Evolutionary conservation across 768 basidiomycete genomes (phyloP).

Genomic region (Chalciporus pseudorubinellus): DNA sequence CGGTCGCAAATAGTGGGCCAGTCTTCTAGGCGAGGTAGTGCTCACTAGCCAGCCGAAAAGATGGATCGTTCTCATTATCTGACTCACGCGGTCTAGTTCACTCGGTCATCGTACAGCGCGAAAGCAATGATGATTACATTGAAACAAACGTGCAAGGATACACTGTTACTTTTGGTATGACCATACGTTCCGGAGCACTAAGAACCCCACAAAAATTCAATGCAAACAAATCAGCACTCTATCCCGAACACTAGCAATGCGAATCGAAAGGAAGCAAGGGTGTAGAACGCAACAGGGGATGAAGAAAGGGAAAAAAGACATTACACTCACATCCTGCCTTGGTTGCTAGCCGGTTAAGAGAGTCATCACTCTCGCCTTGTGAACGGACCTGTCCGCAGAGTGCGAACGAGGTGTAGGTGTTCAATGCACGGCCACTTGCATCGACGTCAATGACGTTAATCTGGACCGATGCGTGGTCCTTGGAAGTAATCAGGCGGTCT

Average conservation of each 20-base stretch:
- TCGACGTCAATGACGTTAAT: slow-evolving; percentile 95
- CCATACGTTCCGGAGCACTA: slow-evolving; percentile 97
- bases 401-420: slow-evolving; percentile 86
- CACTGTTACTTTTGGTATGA: slow-evolving; percentile 80
- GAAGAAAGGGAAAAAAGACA: neutral
- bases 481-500: slow-evolving; percentile 98
- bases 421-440: slow-evolving; percentile 74
- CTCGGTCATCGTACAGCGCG: slow-evolving; percentile 2
- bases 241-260: neutral
- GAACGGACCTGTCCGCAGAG: slow-evolving; percentile 93
- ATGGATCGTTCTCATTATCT: neutral
- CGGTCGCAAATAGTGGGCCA: no score
- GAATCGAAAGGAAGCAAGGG: neutral
- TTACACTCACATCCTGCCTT: slow-evolving; percentile 83
- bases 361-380: slow-evolving; percentile 95
- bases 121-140: slow-evolving; percentile 15
- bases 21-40: neutral
- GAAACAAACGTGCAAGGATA: slow-evolving; percentile 14
- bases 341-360: slow-evolving; percentile 93
- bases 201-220: slow-evolving; percentile 1
- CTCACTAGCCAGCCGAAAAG: neutral
- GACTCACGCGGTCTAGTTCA: neutral
- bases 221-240: slow-evolving; percentile 11
- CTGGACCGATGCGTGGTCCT: slow-evolving; percentile 99
- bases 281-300: neutral